Evolutionary conservation across 495 filamentous ascomycete species (phyloP).

Genomic region (Neurospora intermedia): DNA sequence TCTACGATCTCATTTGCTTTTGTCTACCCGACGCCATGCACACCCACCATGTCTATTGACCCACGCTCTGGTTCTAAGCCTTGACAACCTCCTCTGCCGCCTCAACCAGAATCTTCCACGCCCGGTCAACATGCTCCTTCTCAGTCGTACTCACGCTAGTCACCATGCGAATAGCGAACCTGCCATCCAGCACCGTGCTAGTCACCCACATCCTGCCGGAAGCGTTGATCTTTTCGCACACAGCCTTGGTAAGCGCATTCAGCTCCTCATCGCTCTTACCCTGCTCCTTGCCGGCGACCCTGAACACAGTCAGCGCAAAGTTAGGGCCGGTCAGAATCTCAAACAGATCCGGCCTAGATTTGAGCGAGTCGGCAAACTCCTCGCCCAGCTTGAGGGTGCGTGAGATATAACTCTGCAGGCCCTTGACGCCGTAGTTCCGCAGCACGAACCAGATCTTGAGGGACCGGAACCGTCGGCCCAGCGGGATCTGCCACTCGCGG

Average conservation of each 20-base stretch:
- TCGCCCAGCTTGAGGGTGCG: slow-evolving; percentile 58
- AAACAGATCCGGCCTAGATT: slow-evolving; percentile 58
- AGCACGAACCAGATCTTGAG: slow-evolving; percentile 98
- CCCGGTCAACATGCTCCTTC: slow-evolving; percentile 58
- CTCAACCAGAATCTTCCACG: slow-evolving; percentile 69
- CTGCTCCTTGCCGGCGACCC: slow-evolving; percentile 25
- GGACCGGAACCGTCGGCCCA: slow-evolving; percentile 82
- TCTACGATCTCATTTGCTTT: background rate
- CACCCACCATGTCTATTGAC: background rate
- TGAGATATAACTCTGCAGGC: slow-evolving; percentile 63
- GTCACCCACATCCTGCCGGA: slow-evolving; percentile 78
- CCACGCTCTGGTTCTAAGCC: slow-evolving; percentile 7
- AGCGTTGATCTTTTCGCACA: slow-evolving; percentile 68
- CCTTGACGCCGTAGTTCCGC: slow-evolving; percentile 70
- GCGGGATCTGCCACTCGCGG: slow-evolving; percentile 94
- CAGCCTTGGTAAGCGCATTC: slow-evolving; percentile 61
- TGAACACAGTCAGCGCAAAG: slow-evolving; percentile 76
- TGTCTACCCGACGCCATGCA: background rate
- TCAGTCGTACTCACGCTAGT: slow-evolving; percentile 55
- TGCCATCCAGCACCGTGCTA: slow-evolving; percentile 60
- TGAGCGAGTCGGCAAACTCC: slow-evolving; percentile 50
- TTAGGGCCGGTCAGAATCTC: slow-evolving; percentile 62
- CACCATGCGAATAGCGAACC: slow-evolving; percentile 74
- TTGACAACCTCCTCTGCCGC: slow-evolving; percentile 46
- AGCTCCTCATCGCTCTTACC: slow-evolving; percentile 37